These are phyloP conservation scores for Trichoderma virens DNA, from an alignment of 495 filamentous ascomycete species.

Conservation along the genomic window DNA sequence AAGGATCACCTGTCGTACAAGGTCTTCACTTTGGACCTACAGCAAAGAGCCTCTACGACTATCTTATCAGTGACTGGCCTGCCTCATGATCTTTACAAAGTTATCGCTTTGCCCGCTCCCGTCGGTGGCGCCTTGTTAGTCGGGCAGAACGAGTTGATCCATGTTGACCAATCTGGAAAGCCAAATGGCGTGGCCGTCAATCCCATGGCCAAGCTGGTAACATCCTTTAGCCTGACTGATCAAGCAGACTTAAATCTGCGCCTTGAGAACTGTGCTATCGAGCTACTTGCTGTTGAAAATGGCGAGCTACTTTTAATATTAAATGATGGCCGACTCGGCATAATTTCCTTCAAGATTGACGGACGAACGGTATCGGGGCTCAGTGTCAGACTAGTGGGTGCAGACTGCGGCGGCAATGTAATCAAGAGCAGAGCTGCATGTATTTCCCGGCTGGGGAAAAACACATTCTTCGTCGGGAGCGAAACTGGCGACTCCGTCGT, in stretches of 20 bases:
- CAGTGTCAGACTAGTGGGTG: slow-evolving; percentile 52
- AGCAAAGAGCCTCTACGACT: slow-evolving; percentile 88
- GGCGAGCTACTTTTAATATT: slow-evolving; percentile 82
- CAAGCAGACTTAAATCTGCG: slow-evolving; percentile 74
- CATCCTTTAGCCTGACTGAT: slow-evolving; percentile 72
- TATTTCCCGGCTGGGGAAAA: slow-evolving; percentile 55
- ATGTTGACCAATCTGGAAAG: slow-evolving; percentile 93
- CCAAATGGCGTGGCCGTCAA: slow-evolving; percentile 93
- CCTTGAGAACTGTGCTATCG: slow-evolving; percentile 74
- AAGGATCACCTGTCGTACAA: slow-evolving; percentile 82
- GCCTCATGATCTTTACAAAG: slow-evolving; percentile 81
- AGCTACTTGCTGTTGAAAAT: slow-evolving; percentile 61
- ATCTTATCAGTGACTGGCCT: slow-evolving; percentile 77
- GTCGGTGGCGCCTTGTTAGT: slow-evolving; percentile 84
- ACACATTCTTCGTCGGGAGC: slow-evolving; percentile 77
- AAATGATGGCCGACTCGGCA: slow-evolving; percentile 63
- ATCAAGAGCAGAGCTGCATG: slow-evolving; percentile 61
- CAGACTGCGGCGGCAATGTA: slow-evolving; percentile 51
- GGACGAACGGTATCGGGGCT: slow-evolving; percentile 90
- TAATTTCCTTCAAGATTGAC: slow-evolving; percentile 78
- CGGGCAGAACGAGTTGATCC: slow-evolving; percentile 83
- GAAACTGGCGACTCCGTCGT: slow-evolving; percentile 77
- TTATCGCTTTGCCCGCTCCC: slow-evolving; percentile 75
- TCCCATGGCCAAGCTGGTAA: slow-evolving; percentile 69
- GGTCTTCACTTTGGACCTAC: slow-evolving; percentile 90